Percentiles rank a stretch among this genome's conserved stretches.
phyloP scores from a whole-genome alignment of 2,329 filamentous ascomycete genomes.

The Monilinia laxa region DNA sequence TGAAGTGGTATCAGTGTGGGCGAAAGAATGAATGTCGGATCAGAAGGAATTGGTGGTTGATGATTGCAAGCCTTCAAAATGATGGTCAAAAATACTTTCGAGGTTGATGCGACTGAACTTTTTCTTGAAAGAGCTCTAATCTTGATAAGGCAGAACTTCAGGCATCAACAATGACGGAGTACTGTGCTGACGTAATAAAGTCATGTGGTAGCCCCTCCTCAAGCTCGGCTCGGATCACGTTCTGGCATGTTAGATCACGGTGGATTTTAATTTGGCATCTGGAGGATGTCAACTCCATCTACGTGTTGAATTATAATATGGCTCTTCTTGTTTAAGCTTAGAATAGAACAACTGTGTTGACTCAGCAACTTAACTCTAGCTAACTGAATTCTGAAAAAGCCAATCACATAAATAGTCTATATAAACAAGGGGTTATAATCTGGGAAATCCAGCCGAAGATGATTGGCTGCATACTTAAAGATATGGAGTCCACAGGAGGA shows the following conservation, averaged over 20 bases:
- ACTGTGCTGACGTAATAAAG: constrained; percentile 2
- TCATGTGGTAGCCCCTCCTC: constrained; percentile 3
- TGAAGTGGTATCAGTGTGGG: not conserved
- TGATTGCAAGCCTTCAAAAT: constrained; percentile 15
- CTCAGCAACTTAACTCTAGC: too few species aligned
- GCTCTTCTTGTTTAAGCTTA: not conserved
- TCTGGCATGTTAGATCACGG: constrained; percentile 4
- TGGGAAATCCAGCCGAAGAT: too few species aligned
- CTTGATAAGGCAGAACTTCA: constrained; percentile 8
- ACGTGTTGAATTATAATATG: not conserved
- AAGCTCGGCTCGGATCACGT: constrained; percentile 4
- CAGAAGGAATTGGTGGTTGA: constrained; percentile 18
- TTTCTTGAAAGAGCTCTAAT: constrained; percentile 25
- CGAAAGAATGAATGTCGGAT: constrained; percentile 19
- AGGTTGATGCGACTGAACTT: constrained; percentile 26
- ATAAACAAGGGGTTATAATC: too few species aligned
- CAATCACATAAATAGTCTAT: too few species aligned
- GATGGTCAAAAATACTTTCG: constrained; percentile 20
- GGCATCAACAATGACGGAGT: constrained; percentile 17
- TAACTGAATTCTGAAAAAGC: too few species aligned
- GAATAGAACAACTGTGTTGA: too few species aligned
- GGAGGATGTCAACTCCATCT: too few species aligned
- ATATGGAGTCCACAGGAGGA: too few species aligned
- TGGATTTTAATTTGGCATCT: too few species aligned
- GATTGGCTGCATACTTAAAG: too few species aligned